Conservation (phyloP, 2,329 filamentous ascomycete genomes). For the Scedosporium boydii region DNA sequence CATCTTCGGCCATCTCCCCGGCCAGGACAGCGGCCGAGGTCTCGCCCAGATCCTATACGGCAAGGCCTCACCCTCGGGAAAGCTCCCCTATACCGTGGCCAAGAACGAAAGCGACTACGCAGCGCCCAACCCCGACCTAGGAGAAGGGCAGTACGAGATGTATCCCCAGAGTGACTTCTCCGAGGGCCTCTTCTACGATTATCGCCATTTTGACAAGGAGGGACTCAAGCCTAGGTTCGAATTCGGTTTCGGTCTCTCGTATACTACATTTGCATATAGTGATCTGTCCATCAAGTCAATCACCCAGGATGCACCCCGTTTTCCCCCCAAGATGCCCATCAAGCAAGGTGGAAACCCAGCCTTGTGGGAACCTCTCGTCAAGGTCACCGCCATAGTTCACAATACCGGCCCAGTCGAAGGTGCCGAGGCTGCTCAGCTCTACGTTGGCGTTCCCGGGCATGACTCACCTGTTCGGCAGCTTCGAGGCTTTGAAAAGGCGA, state of each 20-base stretch:
- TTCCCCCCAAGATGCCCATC: conserved; percentile 29
- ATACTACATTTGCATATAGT: conserved; percentile 42
- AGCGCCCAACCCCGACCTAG: conserved; percentile 40
- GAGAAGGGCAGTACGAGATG: conserved; percentile 40
- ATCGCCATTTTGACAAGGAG: conserved; percentile 41
- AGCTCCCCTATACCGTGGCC: conserved; percentile 53
- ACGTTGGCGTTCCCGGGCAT: conserved; percentile 31
- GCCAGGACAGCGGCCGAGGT: conserved; percentile 50
- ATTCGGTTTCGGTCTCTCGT: conserved; percentile 48
- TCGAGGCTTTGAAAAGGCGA: conserved; percentile 56
- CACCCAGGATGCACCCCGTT: conserved; percentile 16
- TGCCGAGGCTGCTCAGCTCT: conserved; percentile 39
- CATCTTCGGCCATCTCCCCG: conserved; percentile 54
- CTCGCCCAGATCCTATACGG: conserved; percentile 50
- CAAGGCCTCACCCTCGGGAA: conserved; percentile 44
- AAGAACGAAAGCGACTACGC: conserved; percentile 47
- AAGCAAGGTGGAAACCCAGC: conserved; percentile 34
- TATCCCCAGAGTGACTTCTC: conserved; percentile 42
- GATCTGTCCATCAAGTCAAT: conserved; percentile 26
- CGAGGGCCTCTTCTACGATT: conserved; percentile 44
- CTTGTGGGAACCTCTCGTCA: conserved; percentile 36
- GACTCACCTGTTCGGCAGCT: conserved; percentile 45
- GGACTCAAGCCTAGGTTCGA: conserved; percentile 41
- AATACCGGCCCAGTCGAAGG: conserved; percentile 34
- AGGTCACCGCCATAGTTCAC: conserved; percentile 25